Evolutionary conservation across 2,329 filamentous ascomycete genomes (phyloP).

Genomic region (Coniochaeta sp.): DNA sequence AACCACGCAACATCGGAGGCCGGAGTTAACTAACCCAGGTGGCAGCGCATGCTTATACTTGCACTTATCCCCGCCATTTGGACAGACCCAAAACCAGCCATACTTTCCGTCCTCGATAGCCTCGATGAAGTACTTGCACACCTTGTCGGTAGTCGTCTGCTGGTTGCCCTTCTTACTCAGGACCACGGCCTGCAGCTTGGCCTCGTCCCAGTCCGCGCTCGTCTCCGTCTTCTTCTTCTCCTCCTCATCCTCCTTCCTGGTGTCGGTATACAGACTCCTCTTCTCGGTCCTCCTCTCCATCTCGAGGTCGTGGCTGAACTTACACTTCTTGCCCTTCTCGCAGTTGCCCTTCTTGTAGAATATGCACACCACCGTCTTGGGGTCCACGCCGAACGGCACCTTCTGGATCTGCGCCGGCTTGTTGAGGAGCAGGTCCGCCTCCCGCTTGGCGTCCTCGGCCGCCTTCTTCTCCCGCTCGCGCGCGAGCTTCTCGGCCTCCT

Average conservation of each 20-base stretch:
- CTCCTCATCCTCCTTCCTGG: conserved; percentile 52
- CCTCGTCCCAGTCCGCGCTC: conserved; percentile 96
- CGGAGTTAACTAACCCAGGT: conserved; percentile 60
- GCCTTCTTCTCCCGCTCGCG: conserved; percentile 87
- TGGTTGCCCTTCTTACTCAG: conserved; percentile 97
- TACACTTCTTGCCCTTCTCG: conserved; percentile 96
- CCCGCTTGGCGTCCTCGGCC: conserved; percentile 73
- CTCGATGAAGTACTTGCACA: conserved; percentile 97
- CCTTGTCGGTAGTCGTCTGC: conserved; percentile 90
- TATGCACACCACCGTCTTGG: conserved; percentile 92
- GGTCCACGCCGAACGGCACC: conserved; percentile 94
- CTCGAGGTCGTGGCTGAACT: conserved; percentile 88
- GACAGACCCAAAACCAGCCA: conserved; percentile 98
- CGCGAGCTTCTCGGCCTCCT: conserved; percentile 55
- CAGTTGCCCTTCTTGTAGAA: conserved; percentile 97
- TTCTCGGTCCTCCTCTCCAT: conserved; percentile 91
- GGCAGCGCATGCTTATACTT: conserved; percentile 97
- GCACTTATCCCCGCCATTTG: conserved; percentile 94
- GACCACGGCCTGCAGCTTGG: conserved; percentile 85
- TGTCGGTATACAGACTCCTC: conserved; percentile 84
- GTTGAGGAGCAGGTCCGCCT: conserved; percentile 75
- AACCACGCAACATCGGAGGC: not conserved
- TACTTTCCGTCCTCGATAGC: conserved; percentile 98
- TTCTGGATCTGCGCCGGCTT: conserved; percentile 95
- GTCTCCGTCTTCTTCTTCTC: conserved; percentile 83